Evolutionary conservation across 1,284 basidiomycete genomes (phyloP).

Genomic region (Microbotryum violaceum): DNA sequence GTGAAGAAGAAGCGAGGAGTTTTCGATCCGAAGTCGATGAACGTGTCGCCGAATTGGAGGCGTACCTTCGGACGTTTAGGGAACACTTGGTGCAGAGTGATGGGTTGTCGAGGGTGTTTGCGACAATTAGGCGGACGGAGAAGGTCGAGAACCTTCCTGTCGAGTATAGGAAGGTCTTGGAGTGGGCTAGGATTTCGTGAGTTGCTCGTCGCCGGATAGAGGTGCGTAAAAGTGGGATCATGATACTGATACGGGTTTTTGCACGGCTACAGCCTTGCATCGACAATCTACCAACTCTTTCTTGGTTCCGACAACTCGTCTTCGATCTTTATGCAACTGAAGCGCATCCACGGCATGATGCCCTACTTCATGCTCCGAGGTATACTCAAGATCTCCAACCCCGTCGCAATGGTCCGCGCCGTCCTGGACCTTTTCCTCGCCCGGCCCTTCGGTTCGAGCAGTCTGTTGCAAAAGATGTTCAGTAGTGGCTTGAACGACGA

Average conservation of each 20-base stretch:
- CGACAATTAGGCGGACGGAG: conserved; percentile 74
- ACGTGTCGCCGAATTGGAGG: conserved; percentile 78
- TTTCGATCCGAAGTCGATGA: conserved; percentile 82
- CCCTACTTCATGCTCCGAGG: conserved; percentile 95
- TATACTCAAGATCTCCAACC: conserved; percentile 87
- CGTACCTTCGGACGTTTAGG: conserved; percentile 77
- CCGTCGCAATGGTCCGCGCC: conserved; percentile 87
- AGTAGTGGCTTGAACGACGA: conserved; percentile 85
- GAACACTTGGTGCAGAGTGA: conserved; percentile 85
- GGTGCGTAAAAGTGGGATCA: conserved; percentile 15
- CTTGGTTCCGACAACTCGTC: conserved; percentile 89
- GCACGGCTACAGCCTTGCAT: conserved; percentile 59
- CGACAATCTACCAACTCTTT: conserved; percentile 91
- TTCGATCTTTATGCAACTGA: conserved; percentile 76
- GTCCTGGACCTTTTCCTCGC: conserved; percentile 95
- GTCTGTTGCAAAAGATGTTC: conserved; percentile 90
- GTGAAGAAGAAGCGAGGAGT: conserved; percentile 76
- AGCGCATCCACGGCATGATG: conserved; percentile 92
- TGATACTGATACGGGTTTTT: neutral
- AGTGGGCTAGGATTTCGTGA: conserved; percentile 95
- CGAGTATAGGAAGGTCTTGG: conserved; percentile 80
- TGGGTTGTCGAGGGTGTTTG: conserved; percentile 79
- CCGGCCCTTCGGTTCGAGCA: conserved; percentile 88
- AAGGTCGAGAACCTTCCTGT: conserved; percentile 68
- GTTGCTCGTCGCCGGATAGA: conserved; percentile 30